A percentile compares a stretch with the other conserved stretches of the same genome.
Evolutionary conservation across 2,329 filamentous ascomycete genomes (phyloP).

Genomic region (Corynespora cassiicola): DNA sequence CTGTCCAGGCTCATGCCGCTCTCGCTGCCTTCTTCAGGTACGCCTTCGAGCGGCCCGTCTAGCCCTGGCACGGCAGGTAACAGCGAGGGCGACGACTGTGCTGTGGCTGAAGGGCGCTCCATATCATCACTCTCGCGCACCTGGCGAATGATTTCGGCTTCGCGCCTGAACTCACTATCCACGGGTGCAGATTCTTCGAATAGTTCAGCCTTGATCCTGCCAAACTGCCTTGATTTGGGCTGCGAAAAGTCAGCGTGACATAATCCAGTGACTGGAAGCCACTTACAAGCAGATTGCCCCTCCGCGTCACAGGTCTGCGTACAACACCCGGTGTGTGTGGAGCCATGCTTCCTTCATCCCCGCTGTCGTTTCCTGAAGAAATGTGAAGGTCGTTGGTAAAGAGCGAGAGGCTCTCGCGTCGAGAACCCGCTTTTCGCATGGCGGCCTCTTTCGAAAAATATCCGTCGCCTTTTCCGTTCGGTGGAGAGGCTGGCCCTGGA

Average conservation of each 20-base stretch:
- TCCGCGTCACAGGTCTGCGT: conserved; percentile 79
- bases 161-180: conserved; percentile 85
- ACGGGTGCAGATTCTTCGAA: conserved; percentile 87
- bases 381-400: conserved; percentile 89
- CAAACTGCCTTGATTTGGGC: conserved; percentile 97
- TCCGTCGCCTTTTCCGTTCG: conserved; percentile 61
- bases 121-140: conserved; percentile 86
- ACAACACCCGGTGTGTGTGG: conserved; percentile 74
- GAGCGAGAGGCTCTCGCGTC: conserved; percentile 88
- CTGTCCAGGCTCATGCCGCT: conserved; percentile 64
- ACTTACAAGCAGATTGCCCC: conserved; percentile 85
- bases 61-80: conserved; percentile 62
- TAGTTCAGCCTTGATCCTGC: conserved; percentile 87
- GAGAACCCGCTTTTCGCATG: conserved; percentile 59
- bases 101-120: conserved; percentile 58
- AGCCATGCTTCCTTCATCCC: conserved; percentile 65
- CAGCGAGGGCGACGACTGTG: conserved; percentile 73
- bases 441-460: conserved; percentile 62
- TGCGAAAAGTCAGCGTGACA: conserved; percentile 46
- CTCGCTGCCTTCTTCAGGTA: conserved; percentile 65
- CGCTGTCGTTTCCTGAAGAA: conserved; percentile 78
- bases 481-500: conserved; percentile 79
- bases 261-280: not conserved
- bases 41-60: conserved; percentile 69
- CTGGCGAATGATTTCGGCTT: conserved; percentile 94